Conservation (phyloP, 2,329 filamentous ascomycete species). For the Beauveria caledonica region DNA sequence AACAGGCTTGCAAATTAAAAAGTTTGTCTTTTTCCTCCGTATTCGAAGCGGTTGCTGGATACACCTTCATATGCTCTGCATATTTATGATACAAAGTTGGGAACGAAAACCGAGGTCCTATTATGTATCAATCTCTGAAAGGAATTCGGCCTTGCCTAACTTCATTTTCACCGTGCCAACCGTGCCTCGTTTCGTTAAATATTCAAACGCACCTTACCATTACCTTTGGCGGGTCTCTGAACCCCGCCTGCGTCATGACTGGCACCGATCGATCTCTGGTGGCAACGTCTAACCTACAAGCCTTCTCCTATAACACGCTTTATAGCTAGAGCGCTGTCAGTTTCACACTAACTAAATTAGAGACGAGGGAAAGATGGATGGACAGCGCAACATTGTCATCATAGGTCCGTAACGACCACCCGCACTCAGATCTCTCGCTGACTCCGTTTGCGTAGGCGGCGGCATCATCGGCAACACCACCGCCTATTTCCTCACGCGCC, state of each 20-base stretch:
- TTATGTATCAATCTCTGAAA: too few relatives aligned
- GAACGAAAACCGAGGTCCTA: too few relatives aligned
- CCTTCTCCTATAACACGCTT: not conserved
- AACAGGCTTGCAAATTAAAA: too few relatives aligned
- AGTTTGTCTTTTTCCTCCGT: too few relatives aligned
- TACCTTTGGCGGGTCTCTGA: not conserved
- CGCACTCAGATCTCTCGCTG: slow-evolving; percentile 4
- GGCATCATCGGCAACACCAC: slow-evolving; percentile 89
- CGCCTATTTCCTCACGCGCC: slow-evolving; percentile 83
- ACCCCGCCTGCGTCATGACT: slow-evolving; percentile 6
- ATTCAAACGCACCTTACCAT: not conserved
- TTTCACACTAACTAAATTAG: too few relatives aligned
- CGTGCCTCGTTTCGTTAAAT: not conserved
- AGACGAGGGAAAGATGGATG: slow-evolving; percentile 21
- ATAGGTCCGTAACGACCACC: slow-evolving; percentile 29
- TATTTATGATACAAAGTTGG: too few relatives aligned
- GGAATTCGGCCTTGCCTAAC: not conserved
- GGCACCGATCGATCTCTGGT: not conserved
- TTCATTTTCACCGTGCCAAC: not conserved
- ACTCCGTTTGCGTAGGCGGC: slow-evolving; percentile 50
- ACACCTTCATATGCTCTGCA: too few relatives aligned
- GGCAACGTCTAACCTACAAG: not conserved
- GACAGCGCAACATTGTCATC: slow-evolving; percentile 40
- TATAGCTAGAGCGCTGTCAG: too few relatives aligned
- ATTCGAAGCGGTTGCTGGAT: too few relatives aligned